phyloP scores from a whole-genome alignment of 2,329 filamentous ascomycete species.

The Xylariaceae sp. region DNA sequence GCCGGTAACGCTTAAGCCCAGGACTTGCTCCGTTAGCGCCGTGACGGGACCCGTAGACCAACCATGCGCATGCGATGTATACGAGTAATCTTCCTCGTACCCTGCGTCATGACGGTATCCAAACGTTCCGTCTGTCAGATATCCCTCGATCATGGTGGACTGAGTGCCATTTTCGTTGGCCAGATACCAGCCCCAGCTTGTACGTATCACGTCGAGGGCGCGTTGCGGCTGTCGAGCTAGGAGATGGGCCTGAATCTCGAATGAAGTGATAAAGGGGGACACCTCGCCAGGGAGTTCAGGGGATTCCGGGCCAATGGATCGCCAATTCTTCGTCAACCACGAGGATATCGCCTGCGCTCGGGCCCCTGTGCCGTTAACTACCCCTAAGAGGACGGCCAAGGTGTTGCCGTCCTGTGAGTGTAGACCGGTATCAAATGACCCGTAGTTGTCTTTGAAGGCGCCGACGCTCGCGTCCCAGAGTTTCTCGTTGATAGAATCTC shows the following conservation, averaged over 20 bases:
- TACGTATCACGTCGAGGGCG: slow-evolving; percentile 51
- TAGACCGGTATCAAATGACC: slow-evolving; percentile 36
- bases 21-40: slow-evolving; percentile 40
- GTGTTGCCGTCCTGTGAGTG: slow-evolving; percentile 58
- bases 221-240: slow-evolving; percentile 42
- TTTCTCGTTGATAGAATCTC: slow-evolving; percentile 40
- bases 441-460: slow-evolving; percentile 50
- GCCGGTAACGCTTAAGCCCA: slow-evolving; percentile 38
- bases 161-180: slow-evolving; percentile 52
- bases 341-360: slow-evolving; percentile 38
- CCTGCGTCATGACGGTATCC: slow-evolving; percentile 50
- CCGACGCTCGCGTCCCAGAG: slow-evolving; percentile 46
- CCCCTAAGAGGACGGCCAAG: slow-evolving; percentile 46
- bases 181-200: slow-evolving; percentile 57
- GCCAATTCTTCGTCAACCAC: slow-evolving; percentile 48
- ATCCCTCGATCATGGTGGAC: slow-evolving; percentile 56
- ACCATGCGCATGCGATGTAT: slow-evolving; percentile 46
- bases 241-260: slow-evolving; percentile 56
- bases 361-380: slow-evolving; percentile 35
- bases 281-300: slow-evolving; percentile 55
- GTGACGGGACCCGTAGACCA: slow-evolving; percentile 46
- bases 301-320: slow-evolving; percentile 47
- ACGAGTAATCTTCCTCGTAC: slow-evolving; percentile 44
- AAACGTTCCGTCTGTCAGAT: slow-evolving; percentile 50
- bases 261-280: slow-evolving; percentile 52